phyloP scores from a whole-genome alignment of 768 basidiomycete species.

The Suillus americanus region DNA sequence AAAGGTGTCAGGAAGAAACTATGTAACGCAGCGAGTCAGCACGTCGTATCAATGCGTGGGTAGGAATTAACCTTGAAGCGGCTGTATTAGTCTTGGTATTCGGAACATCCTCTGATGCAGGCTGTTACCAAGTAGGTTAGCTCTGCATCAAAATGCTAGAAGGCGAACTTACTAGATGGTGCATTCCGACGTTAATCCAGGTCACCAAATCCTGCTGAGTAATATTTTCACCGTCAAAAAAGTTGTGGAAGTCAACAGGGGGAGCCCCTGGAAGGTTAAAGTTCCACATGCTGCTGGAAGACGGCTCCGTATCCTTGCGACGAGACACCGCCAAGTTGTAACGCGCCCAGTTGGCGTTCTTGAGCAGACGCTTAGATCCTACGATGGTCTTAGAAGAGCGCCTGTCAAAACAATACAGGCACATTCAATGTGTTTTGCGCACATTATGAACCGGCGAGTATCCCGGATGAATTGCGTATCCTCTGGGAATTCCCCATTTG shows the following conservation, averaged over 20 bases:
- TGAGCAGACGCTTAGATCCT: constrained; percentile 56
- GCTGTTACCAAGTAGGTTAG: constrained; percentile 29
- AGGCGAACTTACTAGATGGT: constrained; percentile 48
- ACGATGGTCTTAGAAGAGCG: constrained; percentile 44
- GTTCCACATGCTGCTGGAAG: constrained; percentile 61
- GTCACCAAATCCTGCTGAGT: constrained; percentile 64
- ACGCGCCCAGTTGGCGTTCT: constrained; percentile 68
- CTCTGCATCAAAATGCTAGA: not conserved
- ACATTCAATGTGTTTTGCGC: constrained; percentile 7
- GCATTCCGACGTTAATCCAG: constrained; percentile 68
- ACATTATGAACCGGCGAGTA: constrained; percentile 53
- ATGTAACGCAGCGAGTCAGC: not conserved
- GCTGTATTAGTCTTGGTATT: constrained; percentile 61
- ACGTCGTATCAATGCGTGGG: not conserved
- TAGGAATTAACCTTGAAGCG: constrained; percentile 43
- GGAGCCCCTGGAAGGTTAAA: constrained; percentile 58
- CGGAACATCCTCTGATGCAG: constrained; percentile 64
- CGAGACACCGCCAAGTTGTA: constrained; percentile 60
- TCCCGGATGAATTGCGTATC: constrained; percentile 64
- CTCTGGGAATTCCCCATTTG: constrained; percentile 55
- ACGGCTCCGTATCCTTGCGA: constrained; percentile 62
- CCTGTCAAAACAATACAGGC: not conserved
- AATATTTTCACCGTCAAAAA: constrained; percentile 64
- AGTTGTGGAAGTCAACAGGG: constrained; percentile 57
- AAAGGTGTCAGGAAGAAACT: constrained; percentile 61